Percentiles rank a stretch among this genome's conserved stretches.
phyloP scores from a whole-genome alignment of 805 yeast species.

The Kodamaea restingae region DNA sequence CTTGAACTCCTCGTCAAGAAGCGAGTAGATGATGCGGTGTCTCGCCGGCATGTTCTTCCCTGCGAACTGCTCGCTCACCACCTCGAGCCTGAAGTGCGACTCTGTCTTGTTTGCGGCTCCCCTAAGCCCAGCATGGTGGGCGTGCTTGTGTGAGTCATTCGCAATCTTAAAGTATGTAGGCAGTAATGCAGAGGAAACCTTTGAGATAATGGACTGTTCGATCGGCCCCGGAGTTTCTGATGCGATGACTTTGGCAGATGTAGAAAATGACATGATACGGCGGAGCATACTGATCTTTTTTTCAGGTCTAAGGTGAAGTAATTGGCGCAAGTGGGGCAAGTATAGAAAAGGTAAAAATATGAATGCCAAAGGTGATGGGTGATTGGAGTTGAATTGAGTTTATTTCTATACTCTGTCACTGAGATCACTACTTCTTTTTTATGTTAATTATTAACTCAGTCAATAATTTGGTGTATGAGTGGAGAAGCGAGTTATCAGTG shows the following conservation, averaged over 20 bases:
- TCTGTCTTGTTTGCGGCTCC: slow-evolving; percentile 70
- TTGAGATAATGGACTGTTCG: slow-evolving; percentile 44
- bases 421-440: no score
- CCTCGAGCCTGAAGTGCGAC: slow-evolving; percentile 74
- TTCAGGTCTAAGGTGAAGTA: background rate
- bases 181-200: slow-evolving; percentile 37
- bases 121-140: slow-evolving; percentile 78
- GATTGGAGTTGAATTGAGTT: no score
- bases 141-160: slow-evolving; percentile 86
- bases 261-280: slow-evolving; percentile 8
- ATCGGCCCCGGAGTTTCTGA: slow-evolving; percentile 41
- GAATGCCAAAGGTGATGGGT: no score
- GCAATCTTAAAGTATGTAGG: slow-evolving; percentile 50
- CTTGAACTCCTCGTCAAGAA: slow-evolving; percentile 69
- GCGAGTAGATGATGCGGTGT: slow-evolving; percentile 68
- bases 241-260: slow-evolving; percentile 7
- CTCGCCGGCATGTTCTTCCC: slow-evolving; percentile 68
- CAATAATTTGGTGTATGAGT: no score
- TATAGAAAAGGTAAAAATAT: no score
- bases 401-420: no score
- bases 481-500: no score
- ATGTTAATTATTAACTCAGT: no score
- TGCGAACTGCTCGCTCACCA: slow-evolving; percentile 65
- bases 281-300: slow-evolving; percentile 6
- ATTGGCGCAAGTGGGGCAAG: no score